Conservation (phyloP, 2,329 filamentous ascomycete genomes). For the Phyllosticta citriasiana region DNA sequence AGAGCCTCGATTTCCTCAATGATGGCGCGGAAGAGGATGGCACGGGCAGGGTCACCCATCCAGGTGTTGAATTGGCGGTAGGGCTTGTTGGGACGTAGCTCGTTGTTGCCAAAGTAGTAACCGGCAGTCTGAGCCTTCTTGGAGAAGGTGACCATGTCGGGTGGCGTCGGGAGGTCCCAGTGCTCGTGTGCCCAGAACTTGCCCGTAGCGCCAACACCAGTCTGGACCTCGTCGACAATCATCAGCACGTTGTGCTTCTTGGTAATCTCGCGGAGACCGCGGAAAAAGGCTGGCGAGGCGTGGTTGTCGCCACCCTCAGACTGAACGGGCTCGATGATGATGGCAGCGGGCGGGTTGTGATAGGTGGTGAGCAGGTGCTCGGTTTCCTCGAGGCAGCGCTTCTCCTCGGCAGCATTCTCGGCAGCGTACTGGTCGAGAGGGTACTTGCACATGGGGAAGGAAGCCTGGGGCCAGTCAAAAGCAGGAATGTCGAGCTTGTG, state of each 20-base stretch:
- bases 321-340: conserved; percentile 84
- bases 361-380: conserved; percentile 71
- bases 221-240: conserved; percentile 93
- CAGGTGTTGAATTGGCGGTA: conserved; percentile 97
- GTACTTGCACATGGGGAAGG: conserved; percentile 79
- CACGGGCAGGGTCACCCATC: conserved; percentile 87
- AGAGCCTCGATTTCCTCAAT: conserved; percentile 68
- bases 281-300: conserved; percentile 80
- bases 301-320: conserved; percentile 94
- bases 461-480: conserved; percentile 88
- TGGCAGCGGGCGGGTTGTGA: conserved; percentile 69
- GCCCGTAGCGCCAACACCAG: conserved; percentile 82
- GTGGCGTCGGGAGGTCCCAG: conserved; percentile 70
- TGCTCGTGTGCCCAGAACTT: conserved; percentile 97
- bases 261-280: conserved; percentile 68
- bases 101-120: conserved; percentile 78
- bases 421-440: conserved; percentile 68
- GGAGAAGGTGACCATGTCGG: conserved; percentile 90
- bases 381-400: conserved; percentile 70
- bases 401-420: conserved; percentile 75
- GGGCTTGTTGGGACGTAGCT: conserved; percentile 77
- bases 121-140: conserved; percentile 94
- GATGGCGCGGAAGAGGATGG: conserved; percentile 78
- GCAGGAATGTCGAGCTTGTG: conserved; percentile 93
- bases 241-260: conserved; percentile 67